phyloP scores from a whole-genome alignment of 73 alveolate species.

The Tetrahymena elliotti region DNA sequence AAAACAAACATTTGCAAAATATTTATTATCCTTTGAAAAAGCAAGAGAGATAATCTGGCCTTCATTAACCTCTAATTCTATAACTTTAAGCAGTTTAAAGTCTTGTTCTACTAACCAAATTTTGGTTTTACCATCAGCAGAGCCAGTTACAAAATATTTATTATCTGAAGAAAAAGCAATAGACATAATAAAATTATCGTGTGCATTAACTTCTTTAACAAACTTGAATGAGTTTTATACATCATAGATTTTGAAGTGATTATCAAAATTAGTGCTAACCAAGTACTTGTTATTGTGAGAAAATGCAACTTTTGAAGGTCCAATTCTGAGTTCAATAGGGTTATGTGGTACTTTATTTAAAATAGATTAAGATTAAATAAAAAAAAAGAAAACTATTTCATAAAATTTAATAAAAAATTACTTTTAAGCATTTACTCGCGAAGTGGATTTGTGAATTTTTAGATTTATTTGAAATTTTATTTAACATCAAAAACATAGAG shows the following conservation, averaged over 20 bases:
- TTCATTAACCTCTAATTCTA: too few species aligned
- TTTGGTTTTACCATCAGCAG: neutral
- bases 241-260: neutral
- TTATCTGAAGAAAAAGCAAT: neutral
- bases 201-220: neutral
- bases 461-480: neutral
- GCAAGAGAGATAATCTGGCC: neutral
- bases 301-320: neutral
- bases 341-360: neutral
- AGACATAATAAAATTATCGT: neutral
- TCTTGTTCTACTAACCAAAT: neutral
- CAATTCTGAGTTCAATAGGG: neutral
- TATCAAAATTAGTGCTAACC: neutral
- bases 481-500: neutral
- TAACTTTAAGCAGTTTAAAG: neutral
- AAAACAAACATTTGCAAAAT: neutral
- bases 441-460: neutral
- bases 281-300: neutral
- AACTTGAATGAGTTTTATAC: neutral
- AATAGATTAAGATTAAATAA: too few species aligned
- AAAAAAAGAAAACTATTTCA: too few species aligned
- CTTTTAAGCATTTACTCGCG: neutral
- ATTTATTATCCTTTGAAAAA: neutral
- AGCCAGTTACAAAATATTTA: neutral
- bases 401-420: too few species aligned